Percentiles rank a stretch among this genome's conserved stretches.
phyloP scores from a whole-genome alignment of 2,329 filamentous ascomycete species.

The Botrytis sinoallii region DNA sequence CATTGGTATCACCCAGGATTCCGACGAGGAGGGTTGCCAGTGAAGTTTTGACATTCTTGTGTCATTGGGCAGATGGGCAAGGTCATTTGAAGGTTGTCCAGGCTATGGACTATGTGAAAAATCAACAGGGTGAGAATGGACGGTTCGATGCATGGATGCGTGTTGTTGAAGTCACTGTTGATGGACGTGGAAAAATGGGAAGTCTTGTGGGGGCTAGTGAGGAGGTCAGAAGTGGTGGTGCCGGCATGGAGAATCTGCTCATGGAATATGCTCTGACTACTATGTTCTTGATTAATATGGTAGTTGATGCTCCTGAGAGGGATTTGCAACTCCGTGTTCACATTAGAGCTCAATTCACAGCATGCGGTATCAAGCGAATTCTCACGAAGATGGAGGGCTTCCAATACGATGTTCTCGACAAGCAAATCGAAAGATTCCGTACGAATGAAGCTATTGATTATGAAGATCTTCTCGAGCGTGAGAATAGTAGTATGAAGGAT shows the following conservation, averaged over 20 bases:
- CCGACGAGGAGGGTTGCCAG: conserved; percentile 93
- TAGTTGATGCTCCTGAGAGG: conserved; percentile 84
- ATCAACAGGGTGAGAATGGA: conserved; percentile 83
- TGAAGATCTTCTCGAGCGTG: conserved; percentile 90
- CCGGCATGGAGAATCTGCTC: conserved; percentile 96
- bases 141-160: conserved; percentile 99
- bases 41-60: conserved; percentile 93
- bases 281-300: conserved; percentile 92
- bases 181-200: conserved; percentile 97
- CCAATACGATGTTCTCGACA: conserved; percentile 97
- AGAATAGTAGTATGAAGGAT: conserved; percentile 88
- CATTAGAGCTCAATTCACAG: conserved; percentile 92
- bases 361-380: conserved; percentile 91
- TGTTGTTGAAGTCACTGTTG: conserved; percentile 92
- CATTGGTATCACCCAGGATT: conserved; percentile 81
- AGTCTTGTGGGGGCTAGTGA: conserved; percentile 95
- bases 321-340: conserved; percentile 91
- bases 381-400: conserved; percentile 97
- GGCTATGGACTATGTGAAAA: conserved; percentile 88
- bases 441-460: conserved; percentile 97
- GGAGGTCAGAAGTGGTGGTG: conserved; percentile 90
- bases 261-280: conserved; percentile 99
- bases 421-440: conserved; percentile 91
- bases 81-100: conserved; percentile 93
- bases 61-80: conserved; percentile 85